These are phyloP conservation scores for Oryza punctata DNA, from an alignment of 176 grass and related monocot species.

Conservation along the genomic window DNA sequence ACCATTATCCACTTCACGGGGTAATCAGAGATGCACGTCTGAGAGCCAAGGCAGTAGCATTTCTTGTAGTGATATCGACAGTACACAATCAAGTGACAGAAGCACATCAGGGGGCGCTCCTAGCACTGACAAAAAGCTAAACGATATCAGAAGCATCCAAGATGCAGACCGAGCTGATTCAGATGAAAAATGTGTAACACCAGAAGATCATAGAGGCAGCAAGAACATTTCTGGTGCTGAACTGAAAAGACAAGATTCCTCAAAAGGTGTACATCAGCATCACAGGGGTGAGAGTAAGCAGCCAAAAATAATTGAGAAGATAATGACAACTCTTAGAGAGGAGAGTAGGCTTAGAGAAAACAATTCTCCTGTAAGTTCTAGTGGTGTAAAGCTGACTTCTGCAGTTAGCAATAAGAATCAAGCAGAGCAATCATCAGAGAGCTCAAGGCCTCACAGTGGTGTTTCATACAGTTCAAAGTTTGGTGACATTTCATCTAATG, in stretches of 20 bases:
- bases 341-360: constrained; percentile 67
- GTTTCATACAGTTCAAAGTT: constrained; percentile 49
- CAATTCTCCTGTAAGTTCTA: constrained; percentile 61
- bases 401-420: constrained; percentile 45
- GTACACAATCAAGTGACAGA: constrained; percentile 62
- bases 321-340: constrained; percentile 76
- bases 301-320: constrained; percentile 82
- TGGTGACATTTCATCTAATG: constrained; percentile 48
- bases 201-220: constrained; percentile 51
- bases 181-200: constrained; percentile 28
- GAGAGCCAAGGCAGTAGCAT: constrained; percentile 84
- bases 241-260: constrained; percentile 64
- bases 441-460: constrained; percentile 50
- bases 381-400: constrained; percentile 45
- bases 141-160: constrained; percentile 32
- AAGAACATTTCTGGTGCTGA: constrained; percentile 37
- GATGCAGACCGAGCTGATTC: constrained; percentile 30
- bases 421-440: constrained; percentile 47
- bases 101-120: constrained; percentile 49
- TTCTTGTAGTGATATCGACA: constrained; percentile 83
- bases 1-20: constrained; percentile 41
- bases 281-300: constrained; percentile 64
- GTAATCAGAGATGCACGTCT: constrained; percentile 63
- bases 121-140: constrained; percentile 47
- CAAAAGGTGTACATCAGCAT: constrained; percentile 54